Base-by-base conservation (phyloP, 1,284 basidiomycete species). In the Pseudozyma hubeiensis region DNA sequence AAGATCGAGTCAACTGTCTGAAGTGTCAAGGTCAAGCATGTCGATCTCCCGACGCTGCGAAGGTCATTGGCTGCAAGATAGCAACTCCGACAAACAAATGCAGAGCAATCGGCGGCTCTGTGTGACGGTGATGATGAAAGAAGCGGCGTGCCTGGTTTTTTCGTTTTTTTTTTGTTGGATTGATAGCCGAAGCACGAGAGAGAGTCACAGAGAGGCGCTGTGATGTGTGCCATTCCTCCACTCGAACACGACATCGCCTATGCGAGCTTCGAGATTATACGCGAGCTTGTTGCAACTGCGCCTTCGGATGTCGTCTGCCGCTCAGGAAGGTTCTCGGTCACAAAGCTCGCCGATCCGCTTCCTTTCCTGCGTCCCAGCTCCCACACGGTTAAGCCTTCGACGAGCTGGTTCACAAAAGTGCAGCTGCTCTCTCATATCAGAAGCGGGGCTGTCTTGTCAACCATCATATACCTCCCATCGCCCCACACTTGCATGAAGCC, bases 401-500 rank as follows among this genome's bases (percentile, higher is more conserved):
- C 24, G 24, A 24, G 24, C 24, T 24, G 24, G 24, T 24, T 24
- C 24, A 24, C 24, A 24, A 24, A 24, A 24, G 24, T 24, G 24
- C 24, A 24, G 24, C 24, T 24, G 24, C 14, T 41, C 39, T 52
- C 50, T 24, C 50, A 52, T 39, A 3, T 37, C 35, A 37, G 35
- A 14, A 37, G 35, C 35, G 14, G 8, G 10, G 14, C 19, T 37
- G 43, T 33, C 43, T 19, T 53, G 51, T 30, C 46, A 34, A 53
- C 30, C 52, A 41, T 53, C 45, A 53, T 61, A 53, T 37, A 53
- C n/a, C 29, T 34, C 31, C 41, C n/a, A 19, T 34, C 46, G 13
- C 37, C 19, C 33, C 44, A 8, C 16, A 40, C 24, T 17, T 53
- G 53, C 33, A 62, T 62, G 59, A 62, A 49, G 45, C 41, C 47